These are phyloP conservation scores for Bullera alba DNA, from an alignment of 768 basidiomycete genomes.

Conservation along the genomic window DNA sequence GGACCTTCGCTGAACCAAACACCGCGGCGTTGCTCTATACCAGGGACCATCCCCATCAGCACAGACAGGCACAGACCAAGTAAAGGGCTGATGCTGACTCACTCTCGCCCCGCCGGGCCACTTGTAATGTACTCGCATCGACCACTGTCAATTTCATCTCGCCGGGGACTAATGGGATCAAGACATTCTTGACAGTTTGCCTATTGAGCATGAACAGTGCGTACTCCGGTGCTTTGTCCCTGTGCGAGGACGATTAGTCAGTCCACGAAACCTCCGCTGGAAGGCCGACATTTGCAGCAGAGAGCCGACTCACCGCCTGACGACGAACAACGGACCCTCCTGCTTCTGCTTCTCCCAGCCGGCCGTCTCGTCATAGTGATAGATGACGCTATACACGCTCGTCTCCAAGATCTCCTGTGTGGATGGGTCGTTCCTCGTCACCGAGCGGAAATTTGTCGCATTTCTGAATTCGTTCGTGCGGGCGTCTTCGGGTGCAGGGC, in stretches of 20 bases:
- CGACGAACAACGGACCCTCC: constrained; percentile 37
- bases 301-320: constrained; percentile 29
- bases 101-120: constrained; percentile 35
- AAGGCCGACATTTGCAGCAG: too few relatives aligned
- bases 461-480: constrained; percentile 10
- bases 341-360: constrained; percentile 37
- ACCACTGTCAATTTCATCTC: constrained; percentile 31
- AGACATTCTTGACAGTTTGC: constrained; percentile 24
- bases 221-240: constrained; percentile 28
- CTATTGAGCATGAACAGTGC: constrained; percentile 36
- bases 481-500: too few relatives aligned
- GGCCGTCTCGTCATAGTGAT: constrained; percentile 25
- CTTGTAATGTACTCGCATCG: constrained; percentile 25
- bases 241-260: too few relatives aligned
- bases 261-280: too few relatives aligned
- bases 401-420: constrained; percentile 29
- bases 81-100: constrained; percentile 4
- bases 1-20: constrained; percentile 32
- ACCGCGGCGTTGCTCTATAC: constrained; percentile 17
- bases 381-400: constrained; percentile 26
- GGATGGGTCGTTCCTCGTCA: constrained; percentile 24
- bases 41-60: neutral
- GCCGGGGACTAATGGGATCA: constrained; percentile 27
- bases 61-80: neutral
- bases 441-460: constrained; percentile 27